Evolutionary conservation across 306 rosid genomes (phyloP).

Genomic region (Sphenostylis stenocarpa): DNA sequence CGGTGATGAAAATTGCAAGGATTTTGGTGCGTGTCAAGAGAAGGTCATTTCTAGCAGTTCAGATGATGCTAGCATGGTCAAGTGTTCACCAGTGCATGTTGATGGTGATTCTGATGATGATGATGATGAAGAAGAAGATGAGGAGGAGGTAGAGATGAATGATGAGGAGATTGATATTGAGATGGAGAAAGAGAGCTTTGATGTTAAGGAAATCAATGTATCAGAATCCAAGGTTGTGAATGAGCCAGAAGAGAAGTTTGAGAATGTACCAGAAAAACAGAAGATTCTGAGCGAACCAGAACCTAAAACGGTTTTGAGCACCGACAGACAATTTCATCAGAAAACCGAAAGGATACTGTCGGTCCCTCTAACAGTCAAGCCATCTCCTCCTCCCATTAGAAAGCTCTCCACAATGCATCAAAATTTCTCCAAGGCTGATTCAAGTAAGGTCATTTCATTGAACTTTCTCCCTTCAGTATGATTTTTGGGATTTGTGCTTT

Average conservation of each 20-base stretch:
- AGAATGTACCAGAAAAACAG: slow-evolving; percentile 5
- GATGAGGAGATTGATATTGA: slow-evolving; percentile 39
- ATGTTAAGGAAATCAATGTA: slow-evolving; percentile 49
- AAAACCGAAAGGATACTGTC: slow-evolving; percentile 33
- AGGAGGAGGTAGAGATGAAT: slow-evolving; percentile 12
- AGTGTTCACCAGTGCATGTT: slow-evolving; percentile 6
- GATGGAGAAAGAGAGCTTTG: slow-evolving; percentile 47
- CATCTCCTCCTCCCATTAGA: slow-evolving; percentile 50
- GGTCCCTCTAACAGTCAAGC: slow-evolving; percentile 37
- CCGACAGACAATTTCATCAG: slow-evolving; percentile 31
- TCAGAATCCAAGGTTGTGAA: slow-evolving; percentile 30
- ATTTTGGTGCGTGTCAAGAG: slow-evolving; percentile 57
- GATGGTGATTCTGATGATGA: not conserved
- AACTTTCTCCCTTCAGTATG: not conserved
- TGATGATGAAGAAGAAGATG: slow-evolving; percentile 31
- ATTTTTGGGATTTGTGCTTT: not conserved
- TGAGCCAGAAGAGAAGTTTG: slow-evolving; percentile 14
- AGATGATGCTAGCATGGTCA: slow-evolving; percentile 15
- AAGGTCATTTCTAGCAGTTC: slow-evolving; percentile 40
- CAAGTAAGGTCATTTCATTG: slow-evolving; percentile 42
- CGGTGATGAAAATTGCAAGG: slow-evolving; percentile 49
- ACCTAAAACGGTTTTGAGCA: slow-evolving; percentile 29
- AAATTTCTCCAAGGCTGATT: slow-evolving; percentile 37
- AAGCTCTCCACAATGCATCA: slow-evolving; percentile 38
- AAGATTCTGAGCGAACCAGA: slow-evolving; percentile 20